These are phyloP conservation scores for Trichoderma lentiforme DNA, from an alignment of 2,329 filamentous ascomycete species.

Conservation along the genomic window DNA sequence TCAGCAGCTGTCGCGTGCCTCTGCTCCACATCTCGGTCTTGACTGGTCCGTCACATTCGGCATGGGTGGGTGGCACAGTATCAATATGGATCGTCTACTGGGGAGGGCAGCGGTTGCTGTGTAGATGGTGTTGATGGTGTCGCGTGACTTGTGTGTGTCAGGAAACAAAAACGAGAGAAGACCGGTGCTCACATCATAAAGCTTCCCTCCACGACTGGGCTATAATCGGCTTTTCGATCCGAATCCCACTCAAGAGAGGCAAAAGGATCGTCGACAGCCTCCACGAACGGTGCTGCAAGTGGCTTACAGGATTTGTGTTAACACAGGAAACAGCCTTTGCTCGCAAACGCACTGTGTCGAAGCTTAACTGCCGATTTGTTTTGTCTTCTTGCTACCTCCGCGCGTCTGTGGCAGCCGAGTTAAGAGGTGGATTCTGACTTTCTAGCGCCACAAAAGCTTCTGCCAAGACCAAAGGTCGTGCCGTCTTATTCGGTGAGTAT, in stretches of 20 bases:
- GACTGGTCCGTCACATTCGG: neutral
- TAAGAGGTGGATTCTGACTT: neutral
- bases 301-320: neutral
- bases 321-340: neutral
- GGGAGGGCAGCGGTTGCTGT: neutral
- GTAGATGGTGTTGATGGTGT: neutral
- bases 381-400: neutral
- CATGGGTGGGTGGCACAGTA: neutral
- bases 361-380: neutral
- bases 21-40: slow-evolving; percentile 5
- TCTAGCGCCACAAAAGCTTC: neutral
- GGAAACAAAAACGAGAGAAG: neutral
- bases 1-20: slow-evolving; percentile 10
- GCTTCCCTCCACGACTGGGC: neutral
- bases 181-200: slow-evolving; percentile 3
- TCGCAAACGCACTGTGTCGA: neutral
- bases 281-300: neutral
- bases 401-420: neutral
- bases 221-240: neutral
- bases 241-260: neutral
- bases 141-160: neutral
- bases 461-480: neutral
- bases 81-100: neutral
- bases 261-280: neutral
- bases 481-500: neutral